Base-by-base conservation (phyloP, 2,329 filamentous ascomycete species). In the Colletotrichum sp. region DNA sequence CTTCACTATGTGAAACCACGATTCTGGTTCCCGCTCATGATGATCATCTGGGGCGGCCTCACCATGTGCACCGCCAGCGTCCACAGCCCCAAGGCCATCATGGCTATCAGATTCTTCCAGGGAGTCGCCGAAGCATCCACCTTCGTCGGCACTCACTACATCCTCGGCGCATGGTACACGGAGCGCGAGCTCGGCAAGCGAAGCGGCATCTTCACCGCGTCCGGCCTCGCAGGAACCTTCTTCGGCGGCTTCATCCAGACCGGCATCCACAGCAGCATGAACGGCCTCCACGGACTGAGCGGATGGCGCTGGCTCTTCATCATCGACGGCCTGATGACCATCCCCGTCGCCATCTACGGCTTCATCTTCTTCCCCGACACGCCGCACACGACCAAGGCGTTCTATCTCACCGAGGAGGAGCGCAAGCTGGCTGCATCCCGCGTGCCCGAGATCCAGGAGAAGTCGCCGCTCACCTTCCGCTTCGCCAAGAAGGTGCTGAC, bases 1-100 rank as follows among this genome's bases (percentile, higher is more conserved):
- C 84, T 94, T 4, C 89, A 93, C 79, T 91, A 92, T 76, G 79
- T 93, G 73, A 87, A 87, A 64, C 92, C 91, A 3, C 86, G 91
- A n/a, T 84, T 90, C 74, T 93, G 90, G 84, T 92, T 92, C 77
- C 91, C 91, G 0, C 77, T 84, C 33, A 92, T 91, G 87, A 92
- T 92, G 88, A 70, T 92, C 24, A 78, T 90, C 70, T 94, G 92
- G 92, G 91, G 89, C 3, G 84, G 86, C 1, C 81, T 94, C 31
- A 93, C 92, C 3, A 92, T 93, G 89, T 83, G 86, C 43, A 91
- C 90, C 2, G 90, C 89, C 2, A 85, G 87, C 4, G 86, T 83
- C 0, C 85, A 88, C 9, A 85, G 83, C 6, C 88, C 89, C 0
- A 82, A 86, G 73, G 81, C 87, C 58, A 90, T 92, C 78, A 91